These are phyloP conservation scores for Gillenia trifoliata DNA, from an alignment of 306 rosid genomes.

Conservation along the genomic window DNA sequence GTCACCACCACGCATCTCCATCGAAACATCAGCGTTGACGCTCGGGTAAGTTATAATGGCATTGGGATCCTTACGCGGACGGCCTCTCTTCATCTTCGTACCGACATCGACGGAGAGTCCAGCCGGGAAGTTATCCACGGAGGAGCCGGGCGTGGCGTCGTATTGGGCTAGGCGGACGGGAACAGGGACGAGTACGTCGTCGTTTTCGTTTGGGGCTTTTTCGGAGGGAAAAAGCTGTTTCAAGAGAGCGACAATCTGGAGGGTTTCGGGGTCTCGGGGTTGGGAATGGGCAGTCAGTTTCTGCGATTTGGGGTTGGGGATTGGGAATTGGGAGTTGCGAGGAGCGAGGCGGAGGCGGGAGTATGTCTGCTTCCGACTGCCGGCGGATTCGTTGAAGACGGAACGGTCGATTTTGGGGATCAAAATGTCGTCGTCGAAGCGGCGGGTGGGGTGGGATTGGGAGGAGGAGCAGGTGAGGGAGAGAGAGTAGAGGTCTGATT, in stretches of 20 bases:
- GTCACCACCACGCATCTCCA: not conserved
- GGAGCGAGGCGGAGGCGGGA: conserved; percentile 76
- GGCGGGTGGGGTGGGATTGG: conserved; percentile 17
- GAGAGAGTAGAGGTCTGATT: conserved; percentile 63
- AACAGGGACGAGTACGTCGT: conserved; percentile 26
- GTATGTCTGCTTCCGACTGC: conserved; percentile 87
- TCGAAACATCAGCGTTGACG: not conserved
- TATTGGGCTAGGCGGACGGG: conserved; percentile 32
- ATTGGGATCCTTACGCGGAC: conserved; percentile 11
- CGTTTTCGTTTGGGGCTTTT: conserved; percentile 3
- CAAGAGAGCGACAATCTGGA: conserved; percentile 38
- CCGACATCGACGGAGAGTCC: conserved; percentile 11
- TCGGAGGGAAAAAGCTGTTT: conserved; percentile 51
- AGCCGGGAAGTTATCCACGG: conserved; percentile 13
- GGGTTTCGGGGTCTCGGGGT: conserved; percentile 39
- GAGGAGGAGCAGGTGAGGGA: conserved; percentile 42
- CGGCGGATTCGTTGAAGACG: conserved; percentile 86
- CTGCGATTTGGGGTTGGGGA: conserved; percentile 20
- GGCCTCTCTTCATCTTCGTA: conserved; percentile 31
- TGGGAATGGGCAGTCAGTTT: conserved; percentile 14
- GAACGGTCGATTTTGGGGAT: conserved; percentile 89
- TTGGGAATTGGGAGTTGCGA: conserved; percentile 35
- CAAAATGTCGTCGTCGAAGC: conserved; percentile 35
- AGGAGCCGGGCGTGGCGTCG: conserved; percentile 14
- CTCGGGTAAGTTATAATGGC: not conserved